Percentiles rank a stretch among this genome's conserved stretches.
These are phyloP conservation scores for Hibiscus tridactylites DNA, from an alignment of 345 rosid species.

Conservation along the genomic window DNA sequence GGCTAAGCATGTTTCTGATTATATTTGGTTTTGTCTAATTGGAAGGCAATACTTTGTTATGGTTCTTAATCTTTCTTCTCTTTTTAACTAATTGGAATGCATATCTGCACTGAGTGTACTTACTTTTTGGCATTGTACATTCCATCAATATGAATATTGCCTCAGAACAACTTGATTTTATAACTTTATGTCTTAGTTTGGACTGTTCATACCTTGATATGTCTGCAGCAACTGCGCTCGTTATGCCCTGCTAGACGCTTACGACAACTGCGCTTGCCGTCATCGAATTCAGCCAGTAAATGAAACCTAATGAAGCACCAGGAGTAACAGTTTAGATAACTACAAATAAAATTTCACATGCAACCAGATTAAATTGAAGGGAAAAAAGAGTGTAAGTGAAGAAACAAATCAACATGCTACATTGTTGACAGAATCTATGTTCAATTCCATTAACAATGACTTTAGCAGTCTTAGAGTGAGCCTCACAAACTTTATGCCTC, in stretches of 20 bases:
- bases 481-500: conserved; percentile 76
- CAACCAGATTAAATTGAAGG: background rate
- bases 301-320: conserved; percentile 58
- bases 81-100: background rate
- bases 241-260: conserved; percentile 82
- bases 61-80: too few species aligned
- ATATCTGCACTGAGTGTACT: background rate
- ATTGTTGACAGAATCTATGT: conserved; percentile 91
- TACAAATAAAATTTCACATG: background rate
- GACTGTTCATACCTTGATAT: conserved; percentile 34
- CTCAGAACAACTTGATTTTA: background rate
- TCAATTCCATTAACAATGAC: conserved; percentile 58
- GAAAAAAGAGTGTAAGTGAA: conserved; percentile 8
- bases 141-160: background rate
- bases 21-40: too few species aligned
- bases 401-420: conserved; percentile 56
- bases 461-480: conserved; percentile 60
- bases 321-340: background rate
- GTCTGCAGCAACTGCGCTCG: conserved; percentile 47
- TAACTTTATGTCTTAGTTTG: background rate
- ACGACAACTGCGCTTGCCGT: conserved; percentile 82
- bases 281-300: conserved; percentile 78
- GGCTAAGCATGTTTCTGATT: too few species aligned
- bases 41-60: too few species aligned
- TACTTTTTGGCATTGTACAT: background rate